Base-by-base conservation (phyloP, 345 rosid species). In the Hirschfeldia incana region DNA sequence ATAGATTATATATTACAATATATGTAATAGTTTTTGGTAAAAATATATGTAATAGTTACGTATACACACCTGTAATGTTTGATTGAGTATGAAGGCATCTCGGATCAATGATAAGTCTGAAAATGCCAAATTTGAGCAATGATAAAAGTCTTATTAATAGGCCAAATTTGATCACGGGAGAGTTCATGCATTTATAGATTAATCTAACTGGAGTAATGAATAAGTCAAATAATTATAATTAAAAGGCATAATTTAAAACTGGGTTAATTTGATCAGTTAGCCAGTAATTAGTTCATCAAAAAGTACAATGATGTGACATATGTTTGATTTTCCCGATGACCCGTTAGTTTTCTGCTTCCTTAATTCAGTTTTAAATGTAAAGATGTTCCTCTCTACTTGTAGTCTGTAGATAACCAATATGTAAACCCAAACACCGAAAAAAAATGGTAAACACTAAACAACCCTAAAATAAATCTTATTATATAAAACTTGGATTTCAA, bases 41-140 rank as follows among this genome's bases (percentile, higher is more conserved):
- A n/a, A 46, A 16, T 46, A 42, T 42, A 46, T 13, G 55, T 46
- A 12, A 46, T 46, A 42, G 13, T 46, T 46, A 12, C 55, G 15
- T 13, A n/a, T 46, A 46, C 44, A 39, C 44, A 39, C 6, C 55
- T 46, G 55, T 77, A 46, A 60, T 37, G 61, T 32, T 60, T 60
- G 36, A 76, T 76, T 76, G 37, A 8, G 33, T 76, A 62, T 69
- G 34, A 76, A 76, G 79, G 49, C 62, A 68, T 76, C 74, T 42
- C 36, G 11, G 11, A 17, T 37, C 34, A 68, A 44, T 59, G 4
- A 42, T 59, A 30, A 68, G 37, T 60, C 53, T 32, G 28, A 61
- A 69, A 76, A 46, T 44, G 69, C 69, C 80, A 76, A 76, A 76
- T 39, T 21, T 76, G 74, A 44, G 69, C 32, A 58, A 58, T 58